Evolutionary conservation across 2,329 filamentous ascomycete genomes (phyloP), one percentile per base, ranked within the genome.

Genomic region (Penicillium expansum): DNA sequence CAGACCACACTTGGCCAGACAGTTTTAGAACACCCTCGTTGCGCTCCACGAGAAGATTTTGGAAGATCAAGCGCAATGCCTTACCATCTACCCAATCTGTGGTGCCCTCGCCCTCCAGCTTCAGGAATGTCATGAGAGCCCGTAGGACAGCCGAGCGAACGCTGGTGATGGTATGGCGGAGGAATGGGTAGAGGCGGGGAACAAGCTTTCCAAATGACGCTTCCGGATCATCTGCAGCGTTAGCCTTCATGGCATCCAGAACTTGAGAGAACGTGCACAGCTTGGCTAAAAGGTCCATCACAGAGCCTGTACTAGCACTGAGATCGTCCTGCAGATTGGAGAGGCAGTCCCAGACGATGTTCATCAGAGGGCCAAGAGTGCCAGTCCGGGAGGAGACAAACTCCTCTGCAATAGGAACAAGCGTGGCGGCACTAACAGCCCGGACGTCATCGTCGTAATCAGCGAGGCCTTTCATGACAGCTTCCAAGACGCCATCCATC

Each of bases 221-320:
- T 65, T 92, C 88, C 13, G 91, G 84, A 68, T 97, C 90, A 67
- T 89, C 82, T 8, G 86, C 85, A 8, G 93, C 93, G 55, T 95
- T 96, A 30, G 81, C 79, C 76, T 96, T 96, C 94, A 99, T 99
- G 14, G 93, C 90, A 59, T 93, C 86, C 32, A 99, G 78, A 8
- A 97, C 93, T 76, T 96, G 86, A 0, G 90, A 90, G 78, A 97
- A 99, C 61, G 92, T 89, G 77, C 94, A 99, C 2, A 99, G 85
- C 58, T 94, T 97, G 14, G 95, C 94, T 18, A 99, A 82, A 39
- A 99, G 83, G 73, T 99, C 95, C 95, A 99, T 99, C 53, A 99
- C 96, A 55, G 92, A 95, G 47, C 94, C 94, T 10, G 95, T 99
- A 72, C 94, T 97, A 4, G 94, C 94, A 72, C 92, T 97, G 18